A percentile compares a stretch with the other conserved stretches of the same genome.
phyloP scores from a whole-genome alignment of 2,329 filamentous ascomycete genomes.

The Arachnopeziza araneosa region DNA sequence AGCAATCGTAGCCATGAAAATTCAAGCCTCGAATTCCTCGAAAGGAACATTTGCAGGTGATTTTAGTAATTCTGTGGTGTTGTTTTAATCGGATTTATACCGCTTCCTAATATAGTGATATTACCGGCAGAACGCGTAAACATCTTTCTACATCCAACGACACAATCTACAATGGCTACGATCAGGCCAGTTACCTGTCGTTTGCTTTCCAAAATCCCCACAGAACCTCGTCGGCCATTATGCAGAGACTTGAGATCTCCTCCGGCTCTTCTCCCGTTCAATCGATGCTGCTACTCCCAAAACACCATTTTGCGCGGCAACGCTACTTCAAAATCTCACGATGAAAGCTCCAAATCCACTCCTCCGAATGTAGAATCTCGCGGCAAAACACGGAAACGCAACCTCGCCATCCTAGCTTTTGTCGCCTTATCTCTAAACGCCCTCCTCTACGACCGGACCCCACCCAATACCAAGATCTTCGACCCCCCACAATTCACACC shows the following conservation, averaged over 20 bases:
- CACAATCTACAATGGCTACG: background rate
- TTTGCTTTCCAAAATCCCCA: background rate
- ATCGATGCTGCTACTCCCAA: background rate
- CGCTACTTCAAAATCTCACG: background rate
- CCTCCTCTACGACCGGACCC: background rate
- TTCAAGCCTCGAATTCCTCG: too few species aligned
- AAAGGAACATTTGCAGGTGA: too few species aligned
- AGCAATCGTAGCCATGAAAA: too few species aligned
- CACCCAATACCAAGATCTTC: constrained; percentile 32
- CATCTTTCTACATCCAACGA: background rate
- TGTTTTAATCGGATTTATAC: background rate
- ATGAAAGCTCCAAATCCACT: background rate
- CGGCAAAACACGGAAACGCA: background rate
- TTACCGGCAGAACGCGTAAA: background rate
- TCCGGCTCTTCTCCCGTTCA: background rate
- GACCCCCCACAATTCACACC: constrained; percentile 57
- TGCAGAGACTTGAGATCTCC: background rate
- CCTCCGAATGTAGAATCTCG: background rate
- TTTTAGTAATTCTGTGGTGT: too few species aligned
- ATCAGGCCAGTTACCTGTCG: background rate
- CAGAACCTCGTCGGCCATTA: background rate
- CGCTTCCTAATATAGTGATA: background rate
- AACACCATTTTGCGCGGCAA: background rate
- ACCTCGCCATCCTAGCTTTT: background rate
- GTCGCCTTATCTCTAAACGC: background rate